A percentile compares a stretch with the other conserved stretches of the same genome.
phyloP scores from a whole-genome alignment of 176 grass and related monocot species.

The Rhipidocladum racemiflorum region DNA sequence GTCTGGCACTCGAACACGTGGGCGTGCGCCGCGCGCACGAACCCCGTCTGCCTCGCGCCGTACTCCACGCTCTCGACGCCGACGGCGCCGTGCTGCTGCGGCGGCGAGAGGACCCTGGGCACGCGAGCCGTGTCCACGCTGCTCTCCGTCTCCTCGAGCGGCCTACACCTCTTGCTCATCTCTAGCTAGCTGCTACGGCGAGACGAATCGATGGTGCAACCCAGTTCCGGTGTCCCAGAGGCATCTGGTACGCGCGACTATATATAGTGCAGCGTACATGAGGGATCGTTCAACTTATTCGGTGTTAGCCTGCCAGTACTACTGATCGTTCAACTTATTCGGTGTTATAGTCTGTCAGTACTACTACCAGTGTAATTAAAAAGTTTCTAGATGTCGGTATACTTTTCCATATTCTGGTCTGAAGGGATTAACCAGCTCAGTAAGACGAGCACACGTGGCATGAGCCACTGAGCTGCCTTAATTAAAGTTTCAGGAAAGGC shows the following conservation, averaged over 20 bases:
- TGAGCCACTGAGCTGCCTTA: not conserved
- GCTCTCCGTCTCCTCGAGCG: slow-evolving; percentile 15
- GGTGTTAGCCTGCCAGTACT: not conserved
- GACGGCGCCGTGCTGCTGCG: not conserved
- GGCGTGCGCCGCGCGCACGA: not conserved
- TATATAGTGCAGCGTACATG: not conserved
- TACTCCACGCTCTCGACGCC: not conserved
- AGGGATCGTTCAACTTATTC: no score
- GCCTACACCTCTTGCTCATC: slow-evolving; percentile 20
- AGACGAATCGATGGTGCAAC: not conserved
- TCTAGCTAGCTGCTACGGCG: not conserved
- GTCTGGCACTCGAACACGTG: slow-evolving; percentile 73
- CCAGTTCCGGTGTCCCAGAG: not conserved
- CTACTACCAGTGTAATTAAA: not conserved
- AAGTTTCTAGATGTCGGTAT: slow-evolving; percentile 32
- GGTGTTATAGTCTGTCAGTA: not conserved
- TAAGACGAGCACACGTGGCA: not conserved
- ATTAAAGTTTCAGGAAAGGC: not conserved
- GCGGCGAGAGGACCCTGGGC: slow-evolving; percentile 41
- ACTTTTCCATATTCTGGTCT: slow-evolving; percentile 13
- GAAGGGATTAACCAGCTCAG: not conserved
- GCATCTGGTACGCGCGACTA: not conserved
- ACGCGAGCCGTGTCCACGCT: slow-evolving; percentile 28
- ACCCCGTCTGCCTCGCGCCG: not conserved
- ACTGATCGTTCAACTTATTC: no score